These are phyloP conservation scores for Teratosphaeria pseudoeucalypti DNA, from an alignment of 2,329 filamentous ascomycete species.

Conservation along the genomic window DNA sequence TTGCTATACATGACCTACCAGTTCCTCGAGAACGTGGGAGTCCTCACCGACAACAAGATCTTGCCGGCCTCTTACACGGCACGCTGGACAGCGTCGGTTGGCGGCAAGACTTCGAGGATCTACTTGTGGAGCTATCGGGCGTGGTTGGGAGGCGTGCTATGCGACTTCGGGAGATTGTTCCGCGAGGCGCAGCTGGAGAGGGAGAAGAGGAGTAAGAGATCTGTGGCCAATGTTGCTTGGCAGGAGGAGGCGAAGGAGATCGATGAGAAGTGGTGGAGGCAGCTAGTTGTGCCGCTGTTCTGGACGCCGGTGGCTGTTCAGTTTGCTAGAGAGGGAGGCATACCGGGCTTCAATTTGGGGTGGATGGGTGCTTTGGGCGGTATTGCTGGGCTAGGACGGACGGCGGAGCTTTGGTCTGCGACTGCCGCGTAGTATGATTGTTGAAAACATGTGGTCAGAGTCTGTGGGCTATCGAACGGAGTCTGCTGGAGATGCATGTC, in stretches of 20 bases:
- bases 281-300: constrained; percentile 31
- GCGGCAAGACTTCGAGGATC: constrained; percentile 26
- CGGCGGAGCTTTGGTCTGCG: constrained; percentile 23
- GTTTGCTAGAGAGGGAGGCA: constrained; percentile 28
- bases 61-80: constrained; percentile 27
- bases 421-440: constrained; percentile 12
- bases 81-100: constrained; percentile 22
- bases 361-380: constrained; percentile 33
- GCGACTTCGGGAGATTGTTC: constrained; percentile 33
- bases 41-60: constrained; percentile 33
- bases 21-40: constrained; percentile 33
- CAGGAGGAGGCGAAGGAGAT: constrained; percentile 28
- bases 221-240: constrained; percentile 14
- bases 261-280: constrained; percentile 34
- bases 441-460: not conserved
- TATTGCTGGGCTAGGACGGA: constrained; percentile 29
- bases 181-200: constrained; percentile 34
- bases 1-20: constrained; percentile 35
- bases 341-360: constrained; percentile 36
- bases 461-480: not conserved
- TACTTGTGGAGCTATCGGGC: constrained; percentile 33
- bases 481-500: not conserved
- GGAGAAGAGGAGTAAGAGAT: constrained; percentile 19
- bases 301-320: constrained; percentile 37
- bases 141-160: constrained; percentile 34